Base-by-base conservation (phyloP, 306 rosid genomes). In the Cicer bijugum region DNA sequence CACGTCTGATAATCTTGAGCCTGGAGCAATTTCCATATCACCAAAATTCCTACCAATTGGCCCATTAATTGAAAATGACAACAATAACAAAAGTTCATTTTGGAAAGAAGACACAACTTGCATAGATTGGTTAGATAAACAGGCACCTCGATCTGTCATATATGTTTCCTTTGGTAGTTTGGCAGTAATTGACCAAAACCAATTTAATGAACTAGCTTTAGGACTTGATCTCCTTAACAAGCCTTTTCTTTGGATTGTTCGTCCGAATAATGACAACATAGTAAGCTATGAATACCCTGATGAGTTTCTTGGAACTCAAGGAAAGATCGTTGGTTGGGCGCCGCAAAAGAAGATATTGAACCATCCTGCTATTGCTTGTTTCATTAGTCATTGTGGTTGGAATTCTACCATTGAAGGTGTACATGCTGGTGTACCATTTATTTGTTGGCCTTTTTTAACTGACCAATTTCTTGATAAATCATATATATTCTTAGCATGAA, bases 361-460 rank as follows among this genome's bases (percentile, higher is more conserved):
- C 42, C 81, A 81, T 40, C 63, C 77, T 43, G 6, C 84, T 0
- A 46, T 84, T 11, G 83, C 83, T 73, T 84, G 84, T 19, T 86
- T 86, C 63, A 11, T 86, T n/a, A 79, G 82, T 20, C 90, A 86
- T 1, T 86, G 88, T 35, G 88, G 90, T 35, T 86, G 90, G 90
- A 86, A 81, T 23, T 86, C 88, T 14, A 65, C 72, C 1, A 4
- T 79, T 1, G 90, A 86, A 53, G 88, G 86, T 68, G 46, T 76
- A 59, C 77, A 53, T 73, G 40, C 3, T 46, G 79, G 75, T 16
- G 72, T 81, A 2, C 86, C 86, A 67, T 86, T 83, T 42, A 53
- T 86, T 67, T 64, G 78, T 79, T 79, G 82, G 82, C 82, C 82
- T 8, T 71, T 55, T 12, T 0, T 3, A 0, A 1, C 3, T 35